Evolutionary conservation across 352 stramenopile genomes (phyloP), one percentile per base, ranked within the genome.

Genomic region (Phytophthora agathidicida): DNA sequence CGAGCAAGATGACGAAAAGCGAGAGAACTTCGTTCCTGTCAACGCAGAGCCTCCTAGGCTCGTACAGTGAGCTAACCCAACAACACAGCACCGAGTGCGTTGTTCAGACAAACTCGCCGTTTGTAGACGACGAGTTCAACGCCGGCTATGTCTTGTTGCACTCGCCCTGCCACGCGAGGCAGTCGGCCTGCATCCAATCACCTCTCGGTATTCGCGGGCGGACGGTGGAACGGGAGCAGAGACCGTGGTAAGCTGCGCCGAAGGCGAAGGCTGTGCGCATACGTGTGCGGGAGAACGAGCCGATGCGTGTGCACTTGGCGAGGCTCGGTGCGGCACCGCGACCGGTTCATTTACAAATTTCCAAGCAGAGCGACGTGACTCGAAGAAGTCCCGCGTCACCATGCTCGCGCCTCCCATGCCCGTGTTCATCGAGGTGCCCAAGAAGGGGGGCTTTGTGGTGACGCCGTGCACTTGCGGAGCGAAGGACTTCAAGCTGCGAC

Each of bases 391-490:
- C 2, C 36, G 3, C 13, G 2, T 11, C 17, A 32, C 38, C 39
- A 65, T 65, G 57, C 16, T 65, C 38, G 24, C 56, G 7, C 56
- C 56, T 11, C 57, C 57, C 24, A 48, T 65, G 39, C 57, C 57
- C 7, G 32, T 60, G 9, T 65, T 60, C 32, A 4, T 36, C 24
- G 35, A 46, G 19, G 38, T 31, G 10, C 31, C 56, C 9, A 65
- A 60, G 46, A 59, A 60, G 32, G 24, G n/a, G 41, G 33, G 14
- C 24, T 33, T 46, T 2, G 6, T 14, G 16, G 30, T 48, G 49
- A 48, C 19, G 30, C 13, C 24, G 7, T 68, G 59, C 43, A 58
- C 43, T 17, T 68, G 59, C 26, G 59, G 59, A 5, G 59, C 51
- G 42, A 58, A 53, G 39, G 44, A 62, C n/a, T 68, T 63, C n/a